phyloP scores from a whole-genome alignment of 208 protist species.

The Histomonas meleagridis region DNA sequence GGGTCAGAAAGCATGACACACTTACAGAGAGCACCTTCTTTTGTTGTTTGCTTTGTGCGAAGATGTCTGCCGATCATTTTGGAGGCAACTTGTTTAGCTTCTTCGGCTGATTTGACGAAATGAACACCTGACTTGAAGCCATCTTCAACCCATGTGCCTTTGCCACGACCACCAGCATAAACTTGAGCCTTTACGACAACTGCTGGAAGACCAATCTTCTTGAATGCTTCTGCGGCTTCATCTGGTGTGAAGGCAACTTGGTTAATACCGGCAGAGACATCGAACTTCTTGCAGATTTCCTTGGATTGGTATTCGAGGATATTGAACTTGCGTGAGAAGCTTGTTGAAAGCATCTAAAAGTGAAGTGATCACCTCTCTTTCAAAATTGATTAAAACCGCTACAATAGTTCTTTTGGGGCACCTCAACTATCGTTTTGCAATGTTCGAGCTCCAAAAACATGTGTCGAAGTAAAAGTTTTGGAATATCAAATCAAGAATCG shows the following conservation, averaged over 20 bases:
- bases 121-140: conserved; percentile 77
- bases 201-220: conserved; percentile 29
- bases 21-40: conserved; percentile 63
- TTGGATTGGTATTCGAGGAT: conserved; percentile 1
- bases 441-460: too few species aligned
- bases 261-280: background rate
- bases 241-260: background rate
- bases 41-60: conserved; percentile 92
- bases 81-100: conserved; percentile 65
- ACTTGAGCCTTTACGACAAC: conserved; percentile 58
- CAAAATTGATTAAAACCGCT: too few species aligned
- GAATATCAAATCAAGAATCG: too few species aligned
- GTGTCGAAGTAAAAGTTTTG: too few species aligned
- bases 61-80: conserved; percentile 91
- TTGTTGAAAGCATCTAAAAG: background rate
- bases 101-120: conserved; percentile 55
- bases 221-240: background rate
- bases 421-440: too few species aligned
- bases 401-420: too few species aligned
- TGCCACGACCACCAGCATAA: conserved; percentile 90
- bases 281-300: background rate
- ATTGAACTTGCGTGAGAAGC: background rate
- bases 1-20: conserved; percentile 56
- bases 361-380: conserved; percentile 26
- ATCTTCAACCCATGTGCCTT: conserved; percentile 78